Evolutionary conservation across 768 basidiomycete genomes (phyloP), one percentile per base, ranked within the genome.

Genomic region (Leccinellum rugosiceps): DNA sequence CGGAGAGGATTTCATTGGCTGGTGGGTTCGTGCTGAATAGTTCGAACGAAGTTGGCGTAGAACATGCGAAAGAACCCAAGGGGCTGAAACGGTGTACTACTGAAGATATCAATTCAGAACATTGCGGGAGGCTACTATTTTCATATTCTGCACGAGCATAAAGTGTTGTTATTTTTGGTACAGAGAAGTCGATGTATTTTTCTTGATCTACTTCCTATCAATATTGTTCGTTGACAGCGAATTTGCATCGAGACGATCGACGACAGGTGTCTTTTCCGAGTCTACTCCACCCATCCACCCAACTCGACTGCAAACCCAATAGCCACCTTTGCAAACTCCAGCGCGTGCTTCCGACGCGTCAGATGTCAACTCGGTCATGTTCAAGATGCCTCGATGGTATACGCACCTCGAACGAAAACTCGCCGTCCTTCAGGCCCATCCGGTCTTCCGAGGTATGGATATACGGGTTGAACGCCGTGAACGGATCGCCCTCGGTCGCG

Each of bases 281-380:
- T 30, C 55, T 67, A 64, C 8, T 58, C 55, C 0, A 31, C 49
- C 63, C 63, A 68, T 32, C 64, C 66, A 2, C 68, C 61, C 5
- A 85, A 62, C 66, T 86, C 85, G 60, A 84, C 77, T 3, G 78
- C 80, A 57, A 83, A 85, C 1, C 81, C 83, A 13, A 84, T 76
- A 17, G 76, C 81, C 19, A 86, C 73, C 70, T 85, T 85, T 25
- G 81, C 79, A 63, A 86, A 86, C 67, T 85, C 80, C 23, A 82
- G 30, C 6, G 48, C 48, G 48, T 49, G 48, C 48, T 49, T 25
- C 9, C 11, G 19, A 28, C 21, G n/a, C 3, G 30, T 49, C 48
- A 19, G 30, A 25, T 21, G 19, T 50, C 32, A 50, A 32, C 21
- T 50, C 21, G 14, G 11, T 28, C 32, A 34, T 13, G 11, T 19